Evolutionary conservation across 1,139 yeast genomes (phyloP).

Genomic region (Lodderomyces metapsilosis): DNA sequence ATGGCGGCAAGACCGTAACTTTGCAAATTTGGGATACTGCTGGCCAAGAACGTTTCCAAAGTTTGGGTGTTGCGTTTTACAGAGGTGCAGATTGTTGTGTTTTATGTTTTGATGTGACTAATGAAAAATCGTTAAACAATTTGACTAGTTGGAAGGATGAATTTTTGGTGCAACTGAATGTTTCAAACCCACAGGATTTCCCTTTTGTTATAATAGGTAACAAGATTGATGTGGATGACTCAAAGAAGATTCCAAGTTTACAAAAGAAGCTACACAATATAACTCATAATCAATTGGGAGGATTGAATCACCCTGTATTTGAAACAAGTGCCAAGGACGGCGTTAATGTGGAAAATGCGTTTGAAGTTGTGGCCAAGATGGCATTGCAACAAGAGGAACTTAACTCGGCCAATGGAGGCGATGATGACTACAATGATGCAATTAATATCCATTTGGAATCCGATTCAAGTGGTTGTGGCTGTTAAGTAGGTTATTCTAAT

Average conservation of each 20-base stretch:
- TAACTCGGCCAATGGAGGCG: slow-evolving; percentile 75
- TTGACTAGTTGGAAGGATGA: slow-evolving; percentile 94
- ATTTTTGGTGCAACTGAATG: slow-evolving; percentile 89
- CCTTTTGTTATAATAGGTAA: slow-evolving; percentile 95
- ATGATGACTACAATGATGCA: slow-evolving; percentile 87
- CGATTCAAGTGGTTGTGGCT: slow-evolving; percentile 74
- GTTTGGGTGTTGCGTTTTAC: slow-evolving; percentile 95
- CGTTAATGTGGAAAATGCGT: slow-evolving; percentile 90
- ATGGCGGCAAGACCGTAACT: slow-evolving; percentile 70
- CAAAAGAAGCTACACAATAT: slow-evolving; percentile 83
- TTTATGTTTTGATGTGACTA: slow-evolving; percentile 90
- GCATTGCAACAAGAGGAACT: slow-evolving; percentile 90
- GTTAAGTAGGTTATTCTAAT: slow-evolving; percentile 34
- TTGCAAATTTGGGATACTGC: slow-evolving; percentile 99
- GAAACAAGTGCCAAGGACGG: slow-evolving; percentile 95
- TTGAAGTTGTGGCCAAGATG: slow-evolving; percentile 92
- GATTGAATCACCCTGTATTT: slow-evolving; percentile 78
- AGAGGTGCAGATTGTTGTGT: slow-evolving; percentile 99
- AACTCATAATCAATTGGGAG: slow-evolving; percentile 77
- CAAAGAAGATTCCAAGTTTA: slow-evolving; percentile 73
- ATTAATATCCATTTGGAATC: slow-evolving; percentile 90
- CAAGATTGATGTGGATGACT: slow-evolving; percentile 91
- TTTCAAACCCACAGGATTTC: slow-evolving; percentile 89
- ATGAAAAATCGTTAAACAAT: slow-evolving; percentile 87
- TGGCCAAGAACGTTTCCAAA: slow-evolving; percentile 96